These are phyloP conservation scores for Quercus ilex DNA, from an alignment of 306 rosid genomes.

Conservation along the genomic window DNA sequence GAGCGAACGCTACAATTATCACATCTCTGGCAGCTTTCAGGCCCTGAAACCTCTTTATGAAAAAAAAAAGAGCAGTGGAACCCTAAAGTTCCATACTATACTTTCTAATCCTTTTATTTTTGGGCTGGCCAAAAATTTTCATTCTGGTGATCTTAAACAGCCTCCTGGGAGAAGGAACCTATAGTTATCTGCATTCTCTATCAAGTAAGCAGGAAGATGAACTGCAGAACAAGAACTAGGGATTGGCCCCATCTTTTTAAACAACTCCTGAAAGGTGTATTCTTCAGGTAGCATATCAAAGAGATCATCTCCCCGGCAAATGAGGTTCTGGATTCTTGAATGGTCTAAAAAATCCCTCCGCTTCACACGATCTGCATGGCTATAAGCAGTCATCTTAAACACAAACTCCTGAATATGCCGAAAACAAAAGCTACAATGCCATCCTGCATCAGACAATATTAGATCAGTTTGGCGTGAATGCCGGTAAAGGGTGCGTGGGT, in stretches of 20 bases:
- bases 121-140: neutral
- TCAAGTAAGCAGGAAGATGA: constrained; percentile 79
- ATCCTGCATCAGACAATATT: constrained; percentile 77
- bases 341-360: constrained; percentile 50
- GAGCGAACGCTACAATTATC: neutral
- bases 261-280: constrained; percentile 68
- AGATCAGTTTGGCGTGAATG: constrained; percentile 63
- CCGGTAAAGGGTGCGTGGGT: constrained; percentile 48
- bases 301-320: constrained; percentile 77
- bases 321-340: constrained; percentile 65
- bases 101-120: neutral
- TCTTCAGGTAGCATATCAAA: constrained; percentile 92
- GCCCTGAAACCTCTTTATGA: neutral
- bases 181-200: constrained; percentile 69
- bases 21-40: neutral
- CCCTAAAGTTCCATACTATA: neutral
- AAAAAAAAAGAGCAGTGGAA: neutral
- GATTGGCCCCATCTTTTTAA: constrained; percentile 77
- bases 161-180: constrained; percentile 92
- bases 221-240: constrained; percentile 85
- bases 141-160: constrained; percentile 59
- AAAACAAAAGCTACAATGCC: constrained; percentile 98
- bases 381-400: constrained; percentile 89
- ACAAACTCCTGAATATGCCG: constrained; percentile 61
- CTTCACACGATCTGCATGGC: constrained; percentile 89